Conservation (phyloP, 2,329 filamentous ascomycete genomes). For the Oidium heveae region DNA sequence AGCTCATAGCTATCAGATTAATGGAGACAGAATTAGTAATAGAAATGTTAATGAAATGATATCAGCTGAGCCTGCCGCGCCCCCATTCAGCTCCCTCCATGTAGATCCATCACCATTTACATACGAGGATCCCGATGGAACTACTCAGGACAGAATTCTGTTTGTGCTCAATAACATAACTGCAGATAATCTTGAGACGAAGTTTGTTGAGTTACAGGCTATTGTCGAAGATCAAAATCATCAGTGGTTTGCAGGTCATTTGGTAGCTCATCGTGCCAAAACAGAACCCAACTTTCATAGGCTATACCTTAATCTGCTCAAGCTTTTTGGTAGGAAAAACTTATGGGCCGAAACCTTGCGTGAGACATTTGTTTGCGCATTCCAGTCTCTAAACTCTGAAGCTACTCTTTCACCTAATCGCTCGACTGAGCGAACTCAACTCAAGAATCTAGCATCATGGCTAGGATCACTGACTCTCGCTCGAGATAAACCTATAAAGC, state of each 20-base stretch:
- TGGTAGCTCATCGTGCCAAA: conserved; percentile 90
- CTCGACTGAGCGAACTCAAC: conserved; percentile 57
- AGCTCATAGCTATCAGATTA: conserved; percentile 7
- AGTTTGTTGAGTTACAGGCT: conserved; percentile 58
- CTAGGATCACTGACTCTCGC: conserved; percentile 81
- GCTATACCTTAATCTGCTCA: conserved; percentile 74
- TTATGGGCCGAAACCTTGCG: conserved; percentile 78
- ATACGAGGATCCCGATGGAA: conserved; percentile 63
- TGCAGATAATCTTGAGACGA: conserved; percentile 60
- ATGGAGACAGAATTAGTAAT: conserved; percentile 35
- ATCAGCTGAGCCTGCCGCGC: conserved; percentile 30
- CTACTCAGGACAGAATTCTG: conserved; percentile 75
- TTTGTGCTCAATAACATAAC: conserved; percentile 96
- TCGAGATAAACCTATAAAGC: conserved; percentile 81
- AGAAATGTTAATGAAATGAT: conserved; percentile 41
- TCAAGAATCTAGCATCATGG: conserved; percentile 90
- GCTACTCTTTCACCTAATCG: conserved; percentile 44
- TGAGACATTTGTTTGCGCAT: conserved; percentile 72
- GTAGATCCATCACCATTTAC: conserved; percentile 42
- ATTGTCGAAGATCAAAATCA: conserved; percentile 60
- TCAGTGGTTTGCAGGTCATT: conserved; percentile 87
- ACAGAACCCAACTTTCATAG: conserved; percentile 92
- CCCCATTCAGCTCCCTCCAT: conserved; percentile 55
- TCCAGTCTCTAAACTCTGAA: conserved; percentile 75
- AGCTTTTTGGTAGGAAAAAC: conserved; percentile 50